A percentile compares a stretch with the other conserved stretches of the same genome.
phyloP scores from a whole-genome alignment of 2,329 filamentous ascomycete genomes.

The Fusarium sp. region DNA sequence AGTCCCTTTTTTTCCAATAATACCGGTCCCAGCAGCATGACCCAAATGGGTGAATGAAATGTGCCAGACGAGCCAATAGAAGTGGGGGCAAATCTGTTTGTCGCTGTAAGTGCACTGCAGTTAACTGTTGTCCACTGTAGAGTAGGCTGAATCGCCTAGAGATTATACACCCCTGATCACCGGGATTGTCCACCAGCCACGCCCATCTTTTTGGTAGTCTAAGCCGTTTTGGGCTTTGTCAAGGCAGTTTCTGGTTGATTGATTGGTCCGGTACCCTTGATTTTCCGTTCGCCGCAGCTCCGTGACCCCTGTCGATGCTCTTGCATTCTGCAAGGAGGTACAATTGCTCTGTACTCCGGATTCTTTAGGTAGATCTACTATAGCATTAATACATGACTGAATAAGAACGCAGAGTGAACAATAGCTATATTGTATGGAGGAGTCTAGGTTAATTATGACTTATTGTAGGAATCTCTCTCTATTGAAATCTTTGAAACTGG shows the following conservation, averaged over 20 bases:
- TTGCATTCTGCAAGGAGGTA: constrained; percentile 34
- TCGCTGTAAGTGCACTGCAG: constrained; percentile 32
- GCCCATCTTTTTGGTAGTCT: constrained; percentile 32
- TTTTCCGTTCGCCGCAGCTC: constrained; percentile 46
- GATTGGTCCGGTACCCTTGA: constrained; percentile 47
- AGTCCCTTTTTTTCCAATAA: constrained; percentile 47
- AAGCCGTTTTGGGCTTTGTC: constrained; percentile 46
- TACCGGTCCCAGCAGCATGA: constrained; percentile 34
- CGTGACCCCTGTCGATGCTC: constrained; percentile 33
- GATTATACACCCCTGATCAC: constrained; percentile 26
- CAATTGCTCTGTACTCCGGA: constrained; percentile 29
- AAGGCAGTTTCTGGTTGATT: constrained; percentile 14
- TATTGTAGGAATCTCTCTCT: too few relatives aligned
- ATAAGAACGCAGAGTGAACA: too few relatives aligned
- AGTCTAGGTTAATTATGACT: too few relatives aligned
- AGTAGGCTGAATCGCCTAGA: constrained; percentile 10
- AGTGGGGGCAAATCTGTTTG: constrained; percentile 11
- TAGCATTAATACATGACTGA: too few relatives aligned
- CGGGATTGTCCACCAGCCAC: constrained; percentile 34
- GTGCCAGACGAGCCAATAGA: constrained; percentile 40
- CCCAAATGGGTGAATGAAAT: constrained; percentile 36
- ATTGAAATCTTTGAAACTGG: neutral
- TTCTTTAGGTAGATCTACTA: constrained; percentile 16
- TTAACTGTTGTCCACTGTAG: constrained; percentile 13
- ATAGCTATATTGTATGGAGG: neutral